These are phyloP conservation scores for Tricholoma bakamatsutake DNA, from an alignment of 768 basidiomycete genomes.

Conservation along the genomic window DNA sequence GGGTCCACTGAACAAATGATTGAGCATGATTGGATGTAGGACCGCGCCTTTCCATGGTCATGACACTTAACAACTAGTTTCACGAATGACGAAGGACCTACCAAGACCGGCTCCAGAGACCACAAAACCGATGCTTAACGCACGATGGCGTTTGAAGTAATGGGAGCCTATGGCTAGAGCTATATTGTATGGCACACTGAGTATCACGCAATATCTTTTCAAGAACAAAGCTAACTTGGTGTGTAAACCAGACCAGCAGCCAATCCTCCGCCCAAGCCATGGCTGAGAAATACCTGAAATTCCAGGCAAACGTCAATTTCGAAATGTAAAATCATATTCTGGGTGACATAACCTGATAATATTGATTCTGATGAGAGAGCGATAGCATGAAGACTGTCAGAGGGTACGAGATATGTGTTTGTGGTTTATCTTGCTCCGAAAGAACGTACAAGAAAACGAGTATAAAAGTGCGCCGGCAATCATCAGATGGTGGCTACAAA, in stretches of 20 bases:
- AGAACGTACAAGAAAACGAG: slow-evolving; percentile 9
- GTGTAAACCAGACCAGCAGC: slow-evolving; percentile 40
- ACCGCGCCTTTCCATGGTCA: slow-evolving; percentile 33
- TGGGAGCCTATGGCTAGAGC: slow-evolving; percentile 41
- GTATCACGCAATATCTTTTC: not conserved
- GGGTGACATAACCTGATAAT: slow-evolving; percentile 23
- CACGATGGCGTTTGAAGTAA: slow-evolving; percentile 39
- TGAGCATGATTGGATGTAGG: slow-evolving; percentile 55
- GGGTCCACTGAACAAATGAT: slow-evolving; percentile 33
- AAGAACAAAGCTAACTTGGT: slow-evolving; percentile 18
- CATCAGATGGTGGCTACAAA: slow-evolving; percentile 13
- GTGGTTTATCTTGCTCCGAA: not conserved
- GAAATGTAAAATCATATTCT: not conserved
- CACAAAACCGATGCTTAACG: slow-evolving; percentile 48
- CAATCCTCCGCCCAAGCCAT: slow-evolving; percentile 40
- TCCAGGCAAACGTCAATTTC: not conserved
- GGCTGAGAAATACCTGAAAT: slow-evolving; percentile 34
- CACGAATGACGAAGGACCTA: not conserved
- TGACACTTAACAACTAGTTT: not conserved
- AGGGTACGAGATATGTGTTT: not conserved
- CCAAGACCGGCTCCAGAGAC: slow-evolving; percentile 12
- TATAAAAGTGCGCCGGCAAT: slow-evolving; percentile 12
- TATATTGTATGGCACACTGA: not conserved
- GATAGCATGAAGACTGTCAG: slow-evolving; percentile 25
- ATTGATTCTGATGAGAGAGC: slow-evolving; percentile 24